phyloP scores from a whole-genome alignment of 495 filamentous ascomycete genomes.

The Talaromyces proteolyticus region DNA sequence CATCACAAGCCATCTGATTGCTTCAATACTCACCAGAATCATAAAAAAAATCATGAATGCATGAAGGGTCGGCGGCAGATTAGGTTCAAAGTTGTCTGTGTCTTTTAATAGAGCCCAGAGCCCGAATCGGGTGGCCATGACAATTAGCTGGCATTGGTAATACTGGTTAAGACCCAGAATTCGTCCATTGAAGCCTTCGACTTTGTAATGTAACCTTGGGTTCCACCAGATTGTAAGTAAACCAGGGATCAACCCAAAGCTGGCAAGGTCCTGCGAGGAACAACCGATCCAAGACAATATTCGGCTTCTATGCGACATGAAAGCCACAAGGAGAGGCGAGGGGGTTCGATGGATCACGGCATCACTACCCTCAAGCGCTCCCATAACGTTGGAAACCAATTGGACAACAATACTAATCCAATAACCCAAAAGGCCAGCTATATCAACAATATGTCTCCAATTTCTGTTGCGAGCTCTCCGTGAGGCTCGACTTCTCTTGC shows the following conservation, averaged over 20 bases:
- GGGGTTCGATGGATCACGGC: slow-evolving; percentile 10
- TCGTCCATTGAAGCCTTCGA: slow-evolving; percentile 56
- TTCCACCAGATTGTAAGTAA: slow-evolving; percentile 71
- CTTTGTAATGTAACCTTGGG: slow-evolving; percentile 57
- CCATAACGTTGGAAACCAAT: slow-evolving; percentile 33
- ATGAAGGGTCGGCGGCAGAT: slow-evolving; percentile 46
- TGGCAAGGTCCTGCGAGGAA: slow-evolving; percentile 21
- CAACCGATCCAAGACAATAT: slow-evolving; percentile 19
- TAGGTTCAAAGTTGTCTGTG: slow-evolving; percentile 32
- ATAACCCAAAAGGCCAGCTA: slow-evolving; percentile 44
- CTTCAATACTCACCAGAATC: slow-evolving; percentile 41
- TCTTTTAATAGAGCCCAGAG: slow-evolving; percentile 45
- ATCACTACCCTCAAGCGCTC: slow-evolving; percentile 15
- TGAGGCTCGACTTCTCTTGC: slow-evolving; percentile 39
- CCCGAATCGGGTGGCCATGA: slow-evolving; percentile 50
- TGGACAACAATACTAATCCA: slow-evolving; percentile 44
- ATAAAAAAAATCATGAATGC: slow-evolving; percentile 19
- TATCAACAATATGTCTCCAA: slow-evolving; percentile 46
- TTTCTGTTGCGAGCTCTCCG: slow-evolving; percentile 30
- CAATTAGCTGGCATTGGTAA: slow-evolving; percentile 62
- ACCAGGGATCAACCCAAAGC: slow-evolving; percentile 42
- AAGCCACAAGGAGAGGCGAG: slow-evolving; percentile 7
- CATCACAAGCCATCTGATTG: neutral
- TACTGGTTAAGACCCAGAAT: slow-evolving; percentile 61
- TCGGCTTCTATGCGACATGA: slow-evolving; percentile 25